These are phyloP conservation scores for Aspergillus neoniger DNA, from an alignment of 2,329 filamentous ascomycete genomes.

Conservation along the genomic window DNA sequence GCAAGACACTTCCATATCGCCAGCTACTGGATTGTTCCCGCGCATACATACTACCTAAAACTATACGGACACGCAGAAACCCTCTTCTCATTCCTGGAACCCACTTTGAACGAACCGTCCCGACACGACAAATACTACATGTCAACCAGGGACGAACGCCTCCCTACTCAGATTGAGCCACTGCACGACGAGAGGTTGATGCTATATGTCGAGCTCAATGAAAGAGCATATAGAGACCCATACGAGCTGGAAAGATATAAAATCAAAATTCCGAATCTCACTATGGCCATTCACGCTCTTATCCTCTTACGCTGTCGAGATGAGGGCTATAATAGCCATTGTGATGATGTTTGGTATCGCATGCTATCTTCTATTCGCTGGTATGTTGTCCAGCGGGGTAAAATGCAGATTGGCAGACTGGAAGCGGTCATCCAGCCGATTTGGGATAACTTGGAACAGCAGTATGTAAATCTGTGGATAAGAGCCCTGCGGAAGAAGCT, in stretches of 20 bases:
- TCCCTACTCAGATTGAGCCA: neutral
- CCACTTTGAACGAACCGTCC: neutral
- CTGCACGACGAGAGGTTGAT: too few species aligned
- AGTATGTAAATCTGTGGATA: neutral
- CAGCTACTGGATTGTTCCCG: neutral
- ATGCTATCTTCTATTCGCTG: neutral
- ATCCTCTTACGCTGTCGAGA: neutral
- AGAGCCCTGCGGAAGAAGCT: neutral
- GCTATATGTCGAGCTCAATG: too few species aligned
- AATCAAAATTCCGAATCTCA: neutral
- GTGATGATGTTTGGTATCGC: neutral
- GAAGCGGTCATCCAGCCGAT: neutral
- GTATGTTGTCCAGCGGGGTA: neutral
- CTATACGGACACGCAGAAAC: neutral
- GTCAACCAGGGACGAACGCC: neutral
- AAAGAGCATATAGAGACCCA: too few species aligned
- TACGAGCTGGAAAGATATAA: too few species aligned
- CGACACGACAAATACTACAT: neutral
- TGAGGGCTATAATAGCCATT: neutral
- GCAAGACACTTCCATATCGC: neutral
- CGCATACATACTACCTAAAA: neutral
- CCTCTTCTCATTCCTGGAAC: neutral
- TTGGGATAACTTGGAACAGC: neutral
- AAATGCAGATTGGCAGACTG: neutral
- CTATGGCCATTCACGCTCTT: neutral